Conservation (phyloP, 148 eudicot species). For the Persicaria maculosa region DNA sequence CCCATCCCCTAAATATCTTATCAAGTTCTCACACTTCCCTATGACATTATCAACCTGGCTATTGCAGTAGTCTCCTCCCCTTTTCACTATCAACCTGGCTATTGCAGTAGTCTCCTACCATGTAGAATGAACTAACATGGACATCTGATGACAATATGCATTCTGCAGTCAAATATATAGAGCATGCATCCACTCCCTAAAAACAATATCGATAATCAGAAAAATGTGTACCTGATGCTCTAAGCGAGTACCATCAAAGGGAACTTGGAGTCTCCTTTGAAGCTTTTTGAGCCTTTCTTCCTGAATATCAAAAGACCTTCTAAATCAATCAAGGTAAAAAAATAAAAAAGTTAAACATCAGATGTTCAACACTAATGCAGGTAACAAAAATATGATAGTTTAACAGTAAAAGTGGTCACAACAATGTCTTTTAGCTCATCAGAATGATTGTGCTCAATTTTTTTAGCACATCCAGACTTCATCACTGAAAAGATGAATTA, state of each 20-base stretch:
- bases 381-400: not conserved
- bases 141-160: not conserved
- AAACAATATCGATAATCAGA: not conserved
- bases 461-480: not conserved
- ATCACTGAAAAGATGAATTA: no score
- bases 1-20: not conserved
- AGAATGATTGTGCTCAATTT: not conserved
- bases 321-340: not conserved
- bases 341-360: not conserved
- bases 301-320: slow-evolving; percentile 26
- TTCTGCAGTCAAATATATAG: not conserved
- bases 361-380: not conserved
- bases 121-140: not conserved
- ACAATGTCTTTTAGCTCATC: not conserved
- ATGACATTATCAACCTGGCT: not conserved
- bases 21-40: not conserved
- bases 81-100: not conserved
- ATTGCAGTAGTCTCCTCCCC: not conserved
- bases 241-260: slow-evolving; percentile 68
- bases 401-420: not conserved
- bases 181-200: not conserved
- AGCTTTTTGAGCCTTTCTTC: slow-evolving; percentile 74
- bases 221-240: slow-evolving; percentile 70
- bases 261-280: slow-evolving; percentile 68
- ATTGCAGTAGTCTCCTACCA: not conserved